These are phyloP conservation scores for Rubus parviflorus DNA, from an alignment of 306 rosid species.

Conservation along the genomic window DNA sequence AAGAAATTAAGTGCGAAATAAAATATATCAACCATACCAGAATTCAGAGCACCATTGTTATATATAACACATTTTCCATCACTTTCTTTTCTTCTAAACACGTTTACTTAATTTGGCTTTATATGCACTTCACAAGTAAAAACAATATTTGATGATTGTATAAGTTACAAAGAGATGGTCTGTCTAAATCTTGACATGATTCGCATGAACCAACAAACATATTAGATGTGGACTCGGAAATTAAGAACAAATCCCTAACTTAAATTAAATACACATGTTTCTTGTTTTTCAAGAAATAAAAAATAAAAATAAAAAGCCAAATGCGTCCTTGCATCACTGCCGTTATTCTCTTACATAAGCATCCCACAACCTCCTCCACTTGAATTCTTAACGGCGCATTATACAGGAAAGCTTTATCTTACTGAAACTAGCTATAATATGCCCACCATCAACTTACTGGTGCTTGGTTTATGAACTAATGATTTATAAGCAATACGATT, in stretches of 20 bases:
- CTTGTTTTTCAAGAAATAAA: not conserved
- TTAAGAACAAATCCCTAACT: not conserved
- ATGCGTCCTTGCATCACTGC: not conserved
- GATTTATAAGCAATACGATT: not conserved
- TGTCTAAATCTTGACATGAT: constrained; percentile 3
- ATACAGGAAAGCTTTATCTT: not conserved
- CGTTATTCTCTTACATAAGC: not conserved
- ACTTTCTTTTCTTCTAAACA: not conserved
- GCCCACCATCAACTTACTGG: no score
- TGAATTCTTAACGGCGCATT: not conserved
- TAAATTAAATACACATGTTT: no score
- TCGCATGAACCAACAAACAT: not conserved
- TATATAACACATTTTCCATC: not conserved
- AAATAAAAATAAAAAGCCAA: not conserved
- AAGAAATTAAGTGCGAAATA: not conserved
- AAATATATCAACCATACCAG: not conserved
- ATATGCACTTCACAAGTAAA: not conserved
- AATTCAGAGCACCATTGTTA: not conserved
- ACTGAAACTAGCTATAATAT: no score
- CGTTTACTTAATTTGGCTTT: not conserved
- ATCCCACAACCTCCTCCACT: not conserved
- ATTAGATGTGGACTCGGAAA: not conserved
- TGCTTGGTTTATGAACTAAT: not conserved
- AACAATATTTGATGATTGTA: not conserved
- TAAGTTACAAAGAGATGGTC: constrained; percentile 8